Conservation (phyloP, 345 rosid species). For the Hirschfeldia incana region DNA sequence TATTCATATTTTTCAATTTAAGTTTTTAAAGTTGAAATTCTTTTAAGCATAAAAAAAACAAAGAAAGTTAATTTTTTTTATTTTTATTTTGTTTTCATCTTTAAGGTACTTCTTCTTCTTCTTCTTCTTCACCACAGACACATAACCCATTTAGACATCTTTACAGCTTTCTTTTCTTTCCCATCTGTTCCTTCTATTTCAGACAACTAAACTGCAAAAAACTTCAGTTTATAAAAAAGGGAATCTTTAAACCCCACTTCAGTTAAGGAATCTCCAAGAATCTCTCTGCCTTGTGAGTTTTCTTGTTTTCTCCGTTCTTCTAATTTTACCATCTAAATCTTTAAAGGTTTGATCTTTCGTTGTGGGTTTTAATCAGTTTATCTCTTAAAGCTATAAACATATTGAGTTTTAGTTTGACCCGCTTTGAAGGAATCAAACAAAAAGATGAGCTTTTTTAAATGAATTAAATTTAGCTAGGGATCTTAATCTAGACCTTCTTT, state of each 20-base stretch:
- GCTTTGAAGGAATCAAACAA: slow-evolving; percentile 40
- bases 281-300: slow-evolving; percentile 43
- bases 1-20: slow-evolving; percentile 9
- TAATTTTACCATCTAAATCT: slow-evolving; percentile 12
- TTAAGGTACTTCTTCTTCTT: slow-evolving; percentile 2
- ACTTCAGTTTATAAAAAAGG: background rate
- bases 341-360: slow-evolving; percentile 14
- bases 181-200: slow-evolving; percentile 39
- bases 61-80: too few species aligned
- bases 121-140: slow-evolving; percentile 5
- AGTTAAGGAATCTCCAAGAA: slow-evolving; percentile 46
- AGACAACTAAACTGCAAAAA: slow-evolving; percentile 23
- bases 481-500: slow-evolving; percentile 22
- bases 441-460: slow-evolving; percentile 28
- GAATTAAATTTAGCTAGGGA: background rate
- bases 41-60: background rate
- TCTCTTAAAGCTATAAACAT: slow-evolving; percentile 33
- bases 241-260: background rate
- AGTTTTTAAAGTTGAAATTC: background rate
- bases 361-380: background rate
- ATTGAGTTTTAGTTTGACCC: slow-evolving; percentile 27
- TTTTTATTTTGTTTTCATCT: slow-evolving; percentile 1
- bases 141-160: slow-evolving; percentile 25
- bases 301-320: slow-evolving; percentile 2
- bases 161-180: slow-evolving; percentile 25